Percentiles rank a stretch among this genome's conserved stretches.
These are phyloP conservation scores for Aureobasidium sp. DNA, from an alignment of 2,329 filamentous ascomycete species.

Conservation along the genomic window DNA sequence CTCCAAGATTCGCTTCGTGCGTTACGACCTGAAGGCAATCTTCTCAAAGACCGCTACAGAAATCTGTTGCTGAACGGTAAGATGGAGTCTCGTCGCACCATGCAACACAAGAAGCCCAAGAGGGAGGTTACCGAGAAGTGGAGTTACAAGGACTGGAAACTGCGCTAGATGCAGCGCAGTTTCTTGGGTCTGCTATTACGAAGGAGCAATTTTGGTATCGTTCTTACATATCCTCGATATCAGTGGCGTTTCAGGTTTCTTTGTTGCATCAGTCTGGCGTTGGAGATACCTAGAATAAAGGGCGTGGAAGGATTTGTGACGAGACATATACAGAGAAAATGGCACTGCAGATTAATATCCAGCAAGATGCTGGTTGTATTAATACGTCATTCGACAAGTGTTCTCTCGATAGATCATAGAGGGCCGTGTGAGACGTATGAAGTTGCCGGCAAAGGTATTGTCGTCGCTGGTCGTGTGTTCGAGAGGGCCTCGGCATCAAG, in stretches of 20 bases:
- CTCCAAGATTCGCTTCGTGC: constrained; percentile 43
- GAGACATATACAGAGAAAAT: not conserved
- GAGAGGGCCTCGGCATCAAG: not conserved
- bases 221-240: not conserved
- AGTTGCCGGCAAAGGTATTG: not conserved
- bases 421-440: not conserved
- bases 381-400: not conserved
- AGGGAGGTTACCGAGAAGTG: constrained; percentile 88
- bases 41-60: constrained; percentile 85
- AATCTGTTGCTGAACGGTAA: constrained; percentile 84
- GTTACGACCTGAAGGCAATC: constrained; percentile 85
- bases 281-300: not conserved
- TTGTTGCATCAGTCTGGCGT: constrained; percentile 9
- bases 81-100: constrained; percentile 71
- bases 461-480: not conserved
- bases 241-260: not conserved
- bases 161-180: constrained; percentile 28
- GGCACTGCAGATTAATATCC: not conserved
- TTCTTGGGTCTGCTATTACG: not conserved
- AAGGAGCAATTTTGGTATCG: not conserved
- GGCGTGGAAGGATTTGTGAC: not conserved
- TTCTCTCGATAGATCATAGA: not conserved
- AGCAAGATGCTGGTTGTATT: not conserved
- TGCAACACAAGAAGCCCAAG: constrained; percentile 78
- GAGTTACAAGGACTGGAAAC: constrained; percentile 88